Evolutionary conservation across 139 green algal species (phyloP).

Genomic region (Chlorella sp.): DNA sequence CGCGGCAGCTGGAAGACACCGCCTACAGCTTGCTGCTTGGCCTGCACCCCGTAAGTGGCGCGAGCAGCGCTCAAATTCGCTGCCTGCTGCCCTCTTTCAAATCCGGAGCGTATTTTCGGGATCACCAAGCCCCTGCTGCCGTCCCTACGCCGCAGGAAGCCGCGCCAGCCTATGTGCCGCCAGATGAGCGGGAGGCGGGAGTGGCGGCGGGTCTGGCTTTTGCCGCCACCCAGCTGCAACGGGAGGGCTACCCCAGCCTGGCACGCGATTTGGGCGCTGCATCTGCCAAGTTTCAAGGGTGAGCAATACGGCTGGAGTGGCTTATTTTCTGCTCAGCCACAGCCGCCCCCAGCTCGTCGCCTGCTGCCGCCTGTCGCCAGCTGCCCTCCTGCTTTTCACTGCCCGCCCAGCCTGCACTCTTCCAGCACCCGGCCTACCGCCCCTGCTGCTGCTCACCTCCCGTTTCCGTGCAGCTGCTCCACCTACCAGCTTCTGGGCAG

Average conservation of each 20-base stretch:
- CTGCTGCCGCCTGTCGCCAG: neutral
- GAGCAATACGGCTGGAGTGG: neutral
- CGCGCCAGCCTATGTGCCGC: neutral
- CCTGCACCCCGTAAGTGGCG: neutral
- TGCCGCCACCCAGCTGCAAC: neutral
- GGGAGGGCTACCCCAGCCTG: neutral
- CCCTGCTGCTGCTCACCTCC: neutral
- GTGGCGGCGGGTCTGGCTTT: neutral
- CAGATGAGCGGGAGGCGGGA: neutral
- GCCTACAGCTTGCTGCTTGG: constrained; percentile 23
- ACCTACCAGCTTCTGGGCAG: neutral
- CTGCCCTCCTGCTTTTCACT: neutral
- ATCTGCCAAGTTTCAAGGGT: neutral
- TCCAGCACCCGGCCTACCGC: too few species aligned
- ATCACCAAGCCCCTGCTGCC: too few species aligned
- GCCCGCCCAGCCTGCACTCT: neutral
- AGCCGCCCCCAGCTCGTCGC: neutral
- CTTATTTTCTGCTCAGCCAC: neutral
- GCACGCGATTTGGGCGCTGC: neutral
- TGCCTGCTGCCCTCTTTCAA: too few species aligned
- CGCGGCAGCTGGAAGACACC: neutral
- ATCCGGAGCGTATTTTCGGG: neutral
- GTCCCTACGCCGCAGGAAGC: neutral
- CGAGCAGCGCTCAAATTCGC: neutral
- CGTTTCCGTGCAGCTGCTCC: neutral